Percentiles rank a stretch among this genome's conserved stretches.
phyloP scores from a whole-genome alignment of 768 basidiomycete species.

The Podaxis mareebaensis region DNA sequence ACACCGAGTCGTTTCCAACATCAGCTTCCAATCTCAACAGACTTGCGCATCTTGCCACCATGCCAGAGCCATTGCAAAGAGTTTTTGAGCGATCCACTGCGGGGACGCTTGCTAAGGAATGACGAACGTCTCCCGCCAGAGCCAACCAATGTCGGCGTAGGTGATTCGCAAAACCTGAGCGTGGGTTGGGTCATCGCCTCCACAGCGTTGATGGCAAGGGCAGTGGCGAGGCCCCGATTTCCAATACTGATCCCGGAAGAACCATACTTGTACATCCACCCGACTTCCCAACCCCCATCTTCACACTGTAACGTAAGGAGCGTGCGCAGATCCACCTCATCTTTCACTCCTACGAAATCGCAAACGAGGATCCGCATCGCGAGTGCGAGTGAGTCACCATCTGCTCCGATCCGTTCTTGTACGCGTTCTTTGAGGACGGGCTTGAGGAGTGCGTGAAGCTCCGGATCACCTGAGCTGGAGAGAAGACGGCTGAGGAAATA shows the following conservation, averaged over 20 bases:
- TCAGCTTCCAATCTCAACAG: conserved; percentile 10
- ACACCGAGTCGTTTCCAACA: not conserved
- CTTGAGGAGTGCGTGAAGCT: conserved; percentile 36
- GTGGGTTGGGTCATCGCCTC: conserved; percentile 25
- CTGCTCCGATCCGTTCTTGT: conserved; percentile 48
- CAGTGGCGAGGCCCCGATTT: conserved; percentile 56
- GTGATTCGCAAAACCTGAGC: not conserved
- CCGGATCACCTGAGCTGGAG: conserved; percentile 30
- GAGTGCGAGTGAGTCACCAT: conserved; percentile 54
- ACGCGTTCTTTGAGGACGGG: conserved; percentile 45
- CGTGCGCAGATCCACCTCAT: conserved; percentile 44
- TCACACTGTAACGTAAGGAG: conserved; percentile 50
- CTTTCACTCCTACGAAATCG: conserved; percentile 37
- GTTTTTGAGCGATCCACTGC: conserved; percentile 27
- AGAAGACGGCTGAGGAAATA: conserved; percentile 52
- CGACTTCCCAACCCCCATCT: conserved; percentile 56
- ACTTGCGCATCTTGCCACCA: conserved; percentile 22
- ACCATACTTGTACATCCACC: conserved; percentile 61
- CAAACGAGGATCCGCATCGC: conserved; percentile 56
- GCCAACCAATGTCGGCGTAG: conserved; percentile 12
- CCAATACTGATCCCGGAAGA: conserved; percentile 48
- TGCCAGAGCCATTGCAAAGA: conserved; percentile 31
- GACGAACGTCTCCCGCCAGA: not conserved
- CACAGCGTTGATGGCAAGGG: conserved; percentile 53
- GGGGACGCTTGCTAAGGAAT: conserved; percentile 22